Base-by-base conservation (phyloP, 306 rosid genomes). In the Senna tora region DNA sequence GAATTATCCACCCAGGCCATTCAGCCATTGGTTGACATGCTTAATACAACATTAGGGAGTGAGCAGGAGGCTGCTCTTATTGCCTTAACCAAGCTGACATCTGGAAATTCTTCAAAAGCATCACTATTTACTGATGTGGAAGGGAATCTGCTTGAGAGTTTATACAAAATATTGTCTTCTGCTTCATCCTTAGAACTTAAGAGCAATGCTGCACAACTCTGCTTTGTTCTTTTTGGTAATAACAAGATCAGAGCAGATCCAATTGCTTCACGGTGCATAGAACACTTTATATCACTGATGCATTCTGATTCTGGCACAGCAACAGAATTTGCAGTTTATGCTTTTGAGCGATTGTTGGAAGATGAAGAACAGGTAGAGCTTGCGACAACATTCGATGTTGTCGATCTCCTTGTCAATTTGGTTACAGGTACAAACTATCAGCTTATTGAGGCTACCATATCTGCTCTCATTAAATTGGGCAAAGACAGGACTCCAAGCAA, bases 1-100 rank as follows among this genome's bases (percentile, higher is more conserved):
- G 97, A 91, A 71, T 77, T 86, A 76, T 94, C 92, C 21, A 81
- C 78, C 75, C 98, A 91, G 80, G 93, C 97, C 69, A 78, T 91
- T 79, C 96, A 87, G 45, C 97, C 97, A 57, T 78, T 94, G 84
- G 84, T 87, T 79, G 97, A 94, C 85, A 94, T 91, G 96, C 96
- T 94, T 75, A 89, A 84, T 65, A 64, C 97, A 46, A 79, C 96
- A 54, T 86, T 91, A 77, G 95, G 87, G 69, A 77, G 83, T 69
- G 98, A 94, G 72, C 98, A 89, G 76, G 97, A 88, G 81, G 95
- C 89, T 72, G 92, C 97, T 72, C 95, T 94, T 79, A 75, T 77
- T 79, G 92, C 87, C 8, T 82, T 94, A 83, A 74, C 91, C 71
- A 89, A 83, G 82, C 77, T 94, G 87, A 83, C 91, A 49, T 89